Base-by-base conservation (phyloP, 1,139 yeast species). In the Scheffersomyces stambukii region DNA sequence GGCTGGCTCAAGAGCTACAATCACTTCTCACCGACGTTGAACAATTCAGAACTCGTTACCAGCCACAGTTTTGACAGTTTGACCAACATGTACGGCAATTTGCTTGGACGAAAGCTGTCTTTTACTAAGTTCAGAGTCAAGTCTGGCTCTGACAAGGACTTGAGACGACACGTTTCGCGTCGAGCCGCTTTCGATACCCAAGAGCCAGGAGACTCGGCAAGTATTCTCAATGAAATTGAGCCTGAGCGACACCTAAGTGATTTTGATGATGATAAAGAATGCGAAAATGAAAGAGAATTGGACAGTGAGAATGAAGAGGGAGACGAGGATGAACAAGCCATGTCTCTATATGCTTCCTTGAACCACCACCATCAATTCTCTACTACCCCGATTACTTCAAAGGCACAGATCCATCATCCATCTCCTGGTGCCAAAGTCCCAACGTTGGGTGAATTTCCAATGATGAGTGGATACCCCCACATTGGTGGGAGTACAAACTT, bases 321-420 rank as follows among this genome's bases (percentile, higher is more conserved):
- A 5, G 76, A 67, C 28, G 77, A 71, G 41, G 77, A 72, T 40
- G 77, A 71, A 33, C 64, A 68, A 33, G 75, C 65, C 1, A 70
- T 73, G 77, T 66, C 74, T 1, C 42, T 68, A 24, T 68, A 69
- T 38, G 57, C 71, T 0, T 63, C 70, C 1, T 45, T 68, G 24
- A 64, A 64, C 36, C 35, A 36, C 15, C 58, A 59, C 24, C 51
- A 48, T 13, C 49, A 40, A 4, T 45, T 40, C 26, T 39, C 38
- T 12, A 36, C 41, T 6, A 33, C 42, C 4, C 40, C 37, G 3
- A 22, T 36, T n/a, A 21, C 32, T 3, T 32, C 29, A 8, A 36
- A 37, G 10, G 36, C 37, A 16, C 38, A 54, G 4, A 44, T 50
- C 2, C 40, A 55, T 14, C 50, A 60, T 3, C 54, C 60, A 1